Base-by-base conservation (phyloP, 495 filamentous ascomycete genomes). In the Trichoderma asperelloides region DNA sequence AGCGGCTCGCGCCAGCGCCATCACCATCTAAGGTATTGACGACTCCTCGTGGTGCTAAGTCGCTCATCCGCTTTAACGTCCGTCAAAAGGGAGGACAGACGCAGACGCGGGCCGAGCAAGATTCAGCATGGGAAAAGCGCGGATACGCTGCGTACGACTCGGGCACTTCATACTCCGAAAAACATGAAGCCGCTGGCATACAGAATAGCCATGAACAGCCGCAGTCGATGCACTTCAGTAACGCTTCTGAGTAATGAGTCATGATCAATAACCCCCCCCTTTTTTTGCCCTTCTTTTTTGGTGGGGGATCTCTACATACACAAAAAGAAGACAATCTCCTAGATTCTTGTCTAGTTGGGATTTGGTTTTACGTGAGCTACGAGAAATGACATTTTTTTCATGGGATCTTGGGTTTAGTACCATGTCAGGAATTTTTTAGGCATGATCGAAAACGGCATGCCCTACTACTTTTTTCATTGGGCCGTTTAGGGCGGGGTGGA, bases 1-100 rank as follows among this genome's bases (percentile, higher is more conserved):
- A 80, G 63, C 81, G 86, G 65, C 82, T 88, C 79, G 77, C 80
- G 62, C 80, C 76, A 66, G 79, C 79, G 70, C 81, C 80, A 21
- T 74, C 72, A 57, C 80, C 76, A 66, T 80, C 78, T 68, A 77
- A 81, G 65, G 81, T 76, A 68, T 75, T 86, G 66, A 75, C 76
- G 16, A 81, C 77, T 28, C 83, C 83, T 40, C 69, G 71, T 2
- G 75, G 75, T 1, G 71, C 69, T 16, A 73, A 71, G 60, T 64
- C 76, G 39, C 65, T 69, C 13, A 43, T 67, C 11, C 65, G 68
- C 65, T 67, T 64, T 49, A 67, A 40, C 23, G 65, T 65, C 39
- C 39, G 64, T 30, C 64, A 65, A 21, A 65, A 65, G 37, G 64
- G 40, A 45, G 40, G 64, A 25, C 64, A 0, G 39, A 39, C 40